phyloP scores from a whole-genome alignment of 306 rosid species.

The Vicia faba region DNA sequence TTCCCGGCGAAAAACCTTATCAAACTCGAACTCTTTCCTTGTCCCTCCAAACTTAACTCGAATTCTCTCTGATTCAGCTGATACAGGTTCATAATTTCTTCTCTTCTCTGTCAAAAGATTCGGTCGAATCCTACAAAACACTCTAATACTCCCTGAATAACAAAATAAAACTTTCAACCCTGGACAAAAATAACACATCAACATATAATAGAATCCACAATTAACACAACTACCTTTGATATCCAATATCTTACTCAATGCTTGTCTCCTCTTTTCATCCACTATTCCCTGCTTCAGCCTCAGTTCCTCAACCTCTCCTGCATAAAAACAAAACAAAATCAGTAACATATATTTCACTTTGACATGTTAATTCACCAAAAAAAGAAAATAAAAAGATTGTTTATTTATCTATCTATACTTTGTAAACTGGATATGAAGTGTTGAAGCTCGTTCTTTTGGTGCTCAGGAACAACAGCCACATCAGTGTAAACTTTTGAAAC shows the following conservation, averaged over 20 bases:
- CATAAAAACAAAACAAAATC: constrained; percentile 35
- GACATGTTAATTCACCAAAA: constrained; percentile 21
- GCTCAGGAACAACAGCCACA: constrained; percentile 80
- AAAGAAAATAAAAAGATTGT: background rate
- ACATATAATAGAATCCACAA: background rate
- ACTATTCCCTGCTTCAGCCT: constrained; percentile 50
- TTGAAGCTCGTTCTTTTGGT: constrained; percentile 58
- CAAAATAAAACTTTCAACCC: constrained; percentile 36
- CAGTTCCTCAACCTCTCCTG: constrained; percentile 74
- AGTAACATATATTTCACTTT: constrained; percentile 26
- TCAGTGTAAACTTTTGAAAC: constrained; percentile 64
- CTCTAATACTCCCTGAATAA: constrained; percentile 79
- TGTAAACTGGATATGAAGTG: constrained; percentile 59
- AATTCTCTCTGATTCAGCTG: constrained; percentile 64
- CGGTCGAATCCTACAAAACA: constrained; percentile 84
- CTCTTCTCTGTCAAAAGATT: constrained; percentile 50
- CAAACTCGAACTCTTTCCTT: constrained; percentile 79
- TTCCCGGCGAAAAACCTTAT: constrained; percentile 73
- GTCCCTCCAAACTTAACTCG: constrained; percentile 61
- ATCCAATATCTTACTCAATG: constrained; percentile 81
- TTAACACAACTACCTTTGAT: constrained; percentile 71
- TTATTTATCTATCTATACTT: constrained; percentile 60
- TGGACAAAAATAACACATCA: background rate
- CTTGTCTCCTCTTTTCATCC: constrained; percentile 68
- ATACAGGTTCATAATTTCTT: constrained; percentile 54